phyloP scores from a whole-genome alignment of 2,329 filamentous ascomycete genomes.

The Diaporthe citri region DNA sequence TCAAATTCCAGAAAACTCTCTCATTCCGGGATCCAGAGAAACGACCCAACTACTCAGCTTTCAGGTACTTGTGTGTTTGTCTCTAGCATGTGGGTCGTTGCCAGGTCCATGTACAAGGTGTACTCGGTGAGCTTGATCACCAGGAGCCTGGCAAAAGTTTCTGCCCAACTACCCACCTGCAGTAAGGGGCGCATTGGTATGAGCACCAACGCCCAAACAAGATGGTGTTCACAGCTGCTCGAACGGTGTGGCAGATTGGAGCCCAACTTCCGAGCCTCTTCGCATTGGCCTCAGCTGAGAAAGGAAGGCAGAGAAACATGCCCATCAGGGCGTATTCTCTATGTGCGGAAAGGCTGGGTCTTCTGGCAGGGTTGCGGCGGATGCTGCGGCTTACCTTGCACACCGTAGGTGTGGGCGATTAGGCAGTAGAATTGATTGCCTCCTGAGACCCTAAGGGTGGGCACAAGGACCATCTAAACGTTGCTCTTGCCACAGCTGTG shows the following conservation, averaged over 20 bases:
- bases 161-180: conserved; percentile 9
- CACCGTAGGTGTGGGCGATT: conserved; percentile 9
- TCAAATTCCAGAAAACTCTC: not conserved
- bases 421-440: conserved; percentile 15
- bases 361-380: conserved; percentile 6
- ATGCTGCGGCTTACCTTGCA: conserved; percentile 15
- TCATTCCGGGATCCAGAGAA: not conserved
- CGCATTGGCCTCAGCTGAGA: conserved; percentile 3
- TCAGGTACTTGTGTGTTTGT: not conserved
- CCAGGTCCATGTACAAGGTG: not conserved
- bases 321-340: not conserved
- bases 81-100: not conserved
- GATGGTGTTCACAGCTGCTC: conserved; percentile 13
- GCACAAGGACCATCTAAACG: conserved; percentile 18
- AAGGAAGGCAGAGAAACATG: conserved; percentile 1
- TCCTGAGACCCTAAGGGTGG: conserved; percentile 19
- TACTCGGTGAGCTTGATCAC: not conserved
- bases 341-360: not conserved
- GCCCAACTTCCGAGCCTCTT: conserved; percentile 7
- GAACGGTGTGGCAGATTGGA: conserved; percentile 14
- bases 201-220: not conserved
- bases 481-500: conserved; percentile 10
- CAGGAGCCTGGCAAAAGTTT: conserved; percentile 4
- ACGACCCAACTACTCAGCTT: not conserved
- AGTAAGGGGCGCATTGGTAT: conserved; percentile 4